Conservation (phyloP, 78 protist species). For the Goniomonas avonlea region DNA sequence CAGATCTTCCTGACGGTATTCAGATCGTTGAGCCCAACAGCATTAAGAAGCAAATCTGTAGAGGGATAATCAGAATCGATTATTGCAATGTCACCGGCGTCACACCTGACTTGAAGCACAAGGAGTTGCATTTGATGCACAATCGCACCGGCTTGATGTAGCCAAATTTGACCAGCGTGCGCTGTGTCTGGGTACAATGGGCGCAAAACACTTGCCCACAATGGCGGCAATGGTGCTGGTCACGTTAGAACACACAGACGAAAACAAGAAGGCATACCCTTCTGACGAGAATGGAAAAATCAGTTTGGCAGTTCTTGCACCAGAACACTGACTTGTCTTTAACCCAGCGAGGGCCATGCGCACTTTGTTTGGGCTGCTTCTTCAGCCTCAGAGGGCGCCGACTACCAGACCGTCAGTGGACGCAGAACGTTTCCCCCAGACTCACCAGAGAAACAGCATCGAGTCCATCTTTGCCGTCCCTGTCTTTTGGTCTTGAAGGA, state of each 20-base stretch:
- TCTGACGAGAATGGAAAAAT: neutral
- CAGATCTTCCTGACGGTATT: constrained; percentile 16
- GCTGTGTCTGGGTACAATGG: neutral
- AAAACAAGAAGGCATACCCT: no score
- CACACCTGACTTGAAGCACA: neutral
- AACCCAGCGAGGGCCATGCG: constrained; percentile 4
- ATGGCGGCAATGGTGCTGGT: constrained; percentile 17
- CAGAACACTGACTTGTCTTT: constrained; percentile 4
- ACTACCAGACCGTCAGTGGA: no score
- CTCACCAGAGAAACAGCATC: no score
- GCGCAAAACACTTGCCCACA: neutral
- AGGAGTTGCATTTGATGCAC: constrained; percentile 7
- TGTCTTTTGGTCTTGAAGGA: no score
- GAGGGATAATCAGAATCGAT: no score
- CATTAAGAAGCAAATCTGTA: constrained; percentile 1
- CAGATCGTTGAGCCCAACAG: neutral
- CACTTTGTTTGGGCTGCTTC: constrained; percentile 9
- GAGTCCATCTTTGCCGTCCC: no score
- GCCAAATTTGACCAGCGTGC: constrained; percentile 7
- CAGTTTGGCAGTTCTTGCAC: constrained; percentile 1
- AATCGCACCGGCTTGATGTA: constrained; percentile 3
- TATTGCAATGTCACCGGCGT: no score
- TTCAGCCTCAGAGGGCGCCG: no score
- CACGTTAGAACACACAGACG: no score
- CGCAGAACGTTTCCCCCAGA: no score